These are phyloP conservation scores for Fusarium sp. DNA, from an alignment of 2,329 filamentous ascomycete species.

Conservation along the genomic window DNA sequence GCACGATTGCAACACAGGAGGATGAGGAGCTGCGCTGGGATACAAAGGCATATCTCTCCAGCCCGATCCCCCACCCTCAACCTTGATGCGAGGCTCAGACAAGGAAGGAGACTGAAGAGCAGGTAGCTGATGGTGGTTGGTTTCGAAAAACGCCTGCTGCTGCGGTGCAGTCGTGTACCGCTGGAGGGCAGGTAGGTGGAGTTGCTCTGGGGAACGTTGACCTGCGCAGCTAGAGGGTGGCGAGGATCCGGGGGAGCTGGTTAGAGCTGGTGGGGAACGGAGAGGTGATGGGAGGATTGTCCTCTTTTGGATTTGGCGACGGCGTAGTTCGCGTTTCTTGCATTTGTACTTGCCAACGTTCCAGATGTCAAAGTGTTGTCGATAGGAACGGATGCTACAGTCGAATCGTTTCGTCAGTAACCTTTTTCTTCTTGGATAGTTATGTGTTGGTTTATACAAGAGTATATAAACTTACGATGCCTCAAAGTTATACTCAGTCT, in stretches of 20 bases:
- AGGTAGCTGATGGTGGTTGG: neutral
- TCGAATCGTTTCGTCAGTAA: slow-evolving; percentile 15
- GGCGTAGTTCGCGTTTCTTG: slow-evolving; percentile 46
- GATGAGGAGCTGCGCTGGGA: neutral
- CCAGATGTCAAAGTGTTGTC: slow-evolving; percentile 62
- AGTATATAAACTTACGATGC: slow-evolving; percentile 53
- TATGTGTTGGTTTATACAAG: neutral
- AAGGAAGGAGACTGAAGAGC: neutral
- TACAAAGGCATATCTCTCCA: slow-evolving; percentile 4
- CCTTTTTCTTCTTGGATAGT: neutral
- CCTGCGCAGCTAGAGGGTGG: slow-evolving; percentile 21
- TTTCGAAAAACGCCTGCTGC: slow-evolving; percentile 11
- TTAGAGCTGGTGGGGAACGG: slow-evolving; percentile 18
- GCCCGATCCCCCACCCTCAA: slow-evolving; percentile 10
- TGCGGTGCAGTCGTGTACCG: neutral
- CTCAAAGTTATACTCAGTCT: slow-evolving; percentile 53
- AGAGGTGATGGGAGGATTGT: slow-evolving; percentile 34
- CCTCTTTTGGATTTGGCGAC: slow-evolving; percentile 24
- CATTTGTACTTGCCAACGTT: slow-evolving; percentile 61
- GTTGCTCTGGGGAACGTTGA: slow-evolving; percentile 35
- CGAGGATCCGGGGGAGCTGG: slow-evolving; percentile 8
- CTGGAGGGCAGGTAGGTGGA: slow-evolving; percentile 23
- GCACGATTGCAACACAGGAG: slow-evolving; percentile 26
- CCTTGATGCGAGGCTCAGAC: slow-evolving; percentile 14
- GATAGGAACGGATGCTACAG: slow-evolving; percentile 59